These are phyloP conservation scores for Candida glucosophila DNA, from an alignment of 1,139 yeast species.

Conservation along the genomic window DNA sequence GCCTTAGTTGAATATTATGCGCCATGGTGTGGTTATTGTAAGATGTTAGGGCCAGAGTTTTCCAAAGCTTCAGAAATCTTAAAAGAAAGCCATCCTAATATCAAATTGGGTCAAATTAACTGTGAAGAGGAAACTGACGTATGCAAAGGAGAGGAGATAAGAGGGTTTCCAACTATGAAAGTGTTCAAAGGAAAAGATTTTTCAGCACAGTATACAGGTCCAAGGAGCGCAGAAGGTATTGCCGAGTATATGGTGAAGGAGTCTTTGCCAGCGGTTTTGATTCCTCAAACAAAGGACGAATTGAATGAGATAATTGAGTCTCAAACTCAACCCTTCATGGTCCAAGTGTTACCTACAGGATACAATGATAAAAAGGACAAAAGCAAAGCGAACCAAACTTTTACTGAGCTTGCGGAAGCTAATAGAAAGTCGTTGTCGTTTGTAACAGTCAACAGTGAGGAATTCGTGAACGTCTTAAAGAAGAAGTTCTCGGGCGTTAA, in stretches of 20 bases:
- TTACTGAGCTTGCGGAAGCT: slow-evolving; percentile 42
- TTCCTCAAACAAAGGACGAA: slow-evolving; percentile 38
- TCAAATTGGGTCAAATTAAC: slow-evolving; percentile 84
- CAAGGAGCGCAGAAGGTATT: slow-evolving; percentile 74
- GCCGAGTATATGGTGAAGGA: slow-evolving; percentile 74
- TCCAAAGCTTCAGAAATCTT: slow-evolving; percentile 75
- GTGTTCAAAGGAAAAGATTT: slow-evolving; percentile 64
- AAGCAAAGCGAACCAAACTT: slow-evolving; percentile 36
- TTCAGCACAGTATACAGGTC: slow-evolving; percentile 88
- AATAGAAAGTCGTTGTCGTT: slow-evolving; percentile 59
- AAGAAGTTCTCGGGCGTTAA: slow-evolving; percentile 14
- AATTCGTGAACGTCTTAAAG: slow-evolving; percentile 17
- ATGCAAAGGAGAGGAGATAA: slow-evolving; percentile 66
- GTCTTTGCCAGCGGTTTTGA: slow-evolving; percentile 70
- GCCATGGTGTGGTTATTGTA: slow-evolving; percentile 99
- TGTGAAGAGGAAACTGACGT: slow-evolving; percentile 82
- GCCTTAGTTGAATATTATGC: slow-evolving; percentile 95
- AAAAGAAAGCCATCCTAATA: slow-evolving; percentile 47
- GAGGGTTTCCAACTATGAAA: slow-evolving; percentile 90
- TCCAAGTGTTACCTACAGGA: slow-evolving; percentile 37
- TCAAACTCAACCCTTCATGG: slow-evolving; percentile 44
- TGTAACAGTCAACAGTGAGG: slow-evolving; percentile 43
- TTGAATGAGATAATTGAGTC: slow-evolving; percentile 41
- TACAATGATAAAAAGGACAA: slow-evolving; percentile 8
- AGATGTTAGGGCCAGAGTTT: slow-evolving; percentile 86